phyloP scores from a whole-genome alignment of 495 filamentous ascomycete genomes.

The Lentithecium fluviatile region DNA sequence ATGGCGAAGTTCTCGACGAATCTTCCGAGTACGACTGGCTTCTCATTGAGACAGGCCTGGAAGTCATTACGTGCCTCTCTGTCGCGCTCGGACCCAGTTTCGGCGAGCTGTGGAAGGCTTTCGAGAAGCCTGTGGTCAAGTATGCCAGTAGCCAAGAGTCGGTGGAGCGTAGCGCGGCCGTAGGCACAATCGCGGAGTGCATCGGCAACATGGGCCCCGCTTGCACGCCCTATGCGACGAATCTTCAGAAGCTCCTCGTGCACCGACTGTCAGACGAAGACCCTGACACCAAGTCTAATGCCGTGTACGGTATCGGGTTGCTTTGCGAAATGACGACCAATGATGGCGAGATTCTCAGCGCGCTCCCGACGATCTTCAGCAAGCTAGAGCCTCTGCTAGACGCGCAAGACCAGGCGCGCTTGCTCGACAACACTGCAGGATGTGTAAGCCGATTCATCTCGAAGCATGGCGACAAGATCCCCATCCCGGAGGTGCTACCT shows the following conservation, averaged over 20 bases:
- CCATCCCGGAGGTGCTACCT: constrained; percentile 76
- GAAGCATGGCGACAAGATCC: constrained; percentile 73
- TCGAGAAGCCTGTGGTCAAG: constrained; percentile 85
- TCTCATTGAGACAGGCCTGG: constrained; percentile 88
- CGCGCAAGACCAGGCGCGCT: constrained; percentile 63
- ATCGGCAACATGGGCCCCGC: constrained; percentile 76
- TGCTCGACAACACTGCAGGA: constrained; percentile 91
- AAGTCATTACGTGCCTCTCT: constrained; percentile 80
- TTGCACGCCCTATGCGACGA: constrained; percentile 71
- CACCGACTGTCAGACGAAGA: constrained; percentile 90
- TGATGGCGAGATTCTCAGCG: constrained; percentile 65
- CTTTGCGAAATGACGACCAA: constrained; percentile 76
- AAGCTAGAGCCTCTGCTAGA: constrained; percentile 84
- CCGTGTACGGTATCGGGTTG: constrained; percentile 84
- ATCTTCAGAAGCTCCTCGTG: constrained; percentile 74
- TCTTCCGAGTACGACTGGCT: constrained; percentile 97
- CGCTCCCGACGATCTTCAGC: constrained; percentile 70
- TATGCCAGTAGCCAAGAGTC: constrained; percentile 80
- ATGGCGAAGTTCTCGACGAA: constrained; percentile 69
- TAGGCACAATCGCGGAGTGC: constrained; percentile 91
- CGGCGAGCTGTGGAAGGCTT: constrained; percentile 84
- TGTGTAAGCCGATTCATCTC: constrained; percentile 91
- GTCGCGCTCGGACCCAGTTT: constrained; percentile 80
- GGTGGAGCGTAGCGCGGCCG: constrained; percentile 80
- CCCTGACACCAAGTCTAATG: constrained; percentile 88